phyloP scores from a whole-genome alignment of 495 filamentous ascomycete genomes.

The Penicillium roqueforti region DNA sequence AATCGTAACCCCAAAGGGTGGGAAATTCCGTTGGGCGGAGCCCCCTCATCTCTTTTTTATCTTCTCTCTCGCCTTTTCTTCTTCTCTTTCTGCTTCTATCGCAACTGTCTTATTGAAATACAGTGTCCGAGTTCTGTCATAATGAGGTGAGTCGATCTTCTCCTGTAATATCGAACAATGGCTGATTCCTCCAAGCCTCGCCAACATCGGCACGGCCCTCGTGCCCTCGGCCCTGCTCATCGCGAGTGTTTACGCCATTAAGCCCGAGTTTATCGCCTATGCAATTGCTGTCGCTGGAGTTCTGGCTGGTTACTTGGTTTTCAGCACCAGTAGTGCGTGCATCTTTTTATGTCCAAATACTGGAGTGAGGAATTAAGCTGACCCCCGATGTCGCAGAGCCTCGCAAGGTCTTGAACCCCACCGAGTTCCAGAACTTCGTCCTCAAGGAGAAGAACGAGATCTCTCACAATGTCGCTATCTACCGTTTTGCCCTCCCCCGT shows the following conservation, averaged over 20 bases:
- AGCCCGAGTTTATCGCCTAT: conserved; percentile 71
- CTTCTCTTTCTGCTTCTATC: conserved; percentile 10
- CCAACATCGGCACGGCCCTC: conserved; percentile 68
- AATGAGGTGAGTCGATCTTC: conserved; percentile 32
- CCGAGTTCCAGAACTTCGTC: conserved; percentile 81
- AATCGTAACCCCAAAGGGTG: conserved; percentile 16
- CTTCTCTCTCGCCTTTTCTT: not conserved
- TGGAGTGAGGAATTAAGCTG: conserved; percentile 8
- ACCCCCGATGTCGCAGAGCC: conserved; percentile 47
- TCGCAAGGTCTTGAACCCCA: conserved; percentile 79
- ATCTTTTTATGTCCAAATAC: not conserved
- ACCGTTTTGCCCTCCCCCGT: conserved; percentile 81
- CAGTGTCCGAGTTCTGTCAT: conserved; percentile 13
- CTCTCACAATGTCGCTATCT: conserved; percentile 97
- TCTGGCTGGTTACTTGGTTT: conserved; percentile 15
- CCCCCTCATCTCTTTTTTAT: conserved; percentile 10
- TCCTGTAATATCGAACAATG: conserved; percentile 3
- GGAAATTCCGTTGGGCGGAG: conserved; percentile 26
- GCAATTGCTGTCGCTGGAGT: conserved; percentile 49
- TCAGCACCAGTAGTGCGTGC: conserved; percentile 27
- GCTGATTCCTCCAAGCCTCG: conserved; percentile 31
- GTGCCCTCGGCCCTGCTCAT: conserved; percentile 81
- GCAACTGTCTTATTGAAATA: not conserved
- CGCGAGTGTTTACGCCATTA: conserved; percentile 68
- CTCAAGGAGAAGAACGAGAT: conserved; percentile 87